These are phyloP conservation scores for Yamadazyma phyllophila DNA, from an alignment of 805 yeast genomes.

Conservation along the genomic window DNA sequence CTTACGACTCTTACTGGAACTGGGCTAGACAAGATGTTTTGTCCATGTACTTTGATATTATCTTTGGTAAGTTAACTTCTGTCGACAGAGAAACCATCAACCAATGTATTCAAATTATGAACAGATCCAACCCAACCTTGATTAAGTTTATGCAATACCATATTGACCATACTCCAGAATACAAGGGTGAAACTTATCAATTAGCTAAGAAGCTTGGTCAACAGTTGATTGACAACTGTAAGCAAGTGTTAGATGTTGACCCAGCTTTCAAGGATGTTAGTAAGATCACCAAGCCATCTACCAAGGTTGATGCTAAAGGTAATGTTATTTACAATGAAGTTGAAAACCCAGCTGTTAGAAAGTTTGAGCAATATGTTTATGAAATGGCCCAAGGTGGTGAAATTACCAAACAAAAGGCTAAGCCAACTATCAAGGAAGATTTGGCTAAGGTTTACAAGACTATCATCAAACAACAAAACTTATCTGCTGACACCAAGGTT, in stretches of 20 bases:
- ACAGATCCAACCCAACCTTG: slow-evolving; percentile 90
- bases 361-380: slow-evolving; percentile 90
- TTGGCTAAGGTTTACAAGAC: slow-evolving; percentile 80
- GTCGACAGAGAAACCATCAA: slow-evolving; percentile 95
- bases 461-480: slow-evolving; percentile 67
- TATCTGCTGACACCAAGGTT: slow-evolving; percentile 57
- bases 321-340: slow-evolving; percentile 80
- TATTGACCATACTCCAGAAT: slow-evolving; percentile 76
- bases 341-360: slow-evolving; percentile 87
- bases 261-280: slow-evolving; percentile 96
- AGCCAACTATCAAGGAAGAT: slow-evolving; percentile 83
- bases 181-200: slow-evolving; percentile 88
- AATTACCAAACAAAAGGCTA: slow-evolving; percentile 57
- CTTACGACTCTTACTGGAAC: slow-evolving; percentile 97
- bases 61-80: slow-evolving; percentile 86
- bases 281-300: slow-evolving; percentile 93
- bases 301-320: slow-evolving; percentile 85
- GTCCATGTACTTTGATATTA: slow-evolving; percentile 90
- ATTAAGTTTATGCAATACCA: slow-evolving; percentile 95
- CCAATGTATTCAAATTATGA: slow-evolving; percentile 96
- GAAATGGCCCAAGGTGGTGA: slow-evolving; percentile 97
- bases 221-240: slow-evolving; percentile 93
- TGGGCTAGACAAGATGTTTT: slow-evolving; percentile 99
- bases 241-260: slow-evolving; percentile 70
- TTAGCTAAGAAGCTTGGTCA: slow-evolving; percentile 88